Percentiles rank a stretch among this genome's conserved stretches.
These are phyloP conservation scores for Populus simonii DNA, from an alignment of 345 rosid genomes.

Conservation along the genomic window DNA sequence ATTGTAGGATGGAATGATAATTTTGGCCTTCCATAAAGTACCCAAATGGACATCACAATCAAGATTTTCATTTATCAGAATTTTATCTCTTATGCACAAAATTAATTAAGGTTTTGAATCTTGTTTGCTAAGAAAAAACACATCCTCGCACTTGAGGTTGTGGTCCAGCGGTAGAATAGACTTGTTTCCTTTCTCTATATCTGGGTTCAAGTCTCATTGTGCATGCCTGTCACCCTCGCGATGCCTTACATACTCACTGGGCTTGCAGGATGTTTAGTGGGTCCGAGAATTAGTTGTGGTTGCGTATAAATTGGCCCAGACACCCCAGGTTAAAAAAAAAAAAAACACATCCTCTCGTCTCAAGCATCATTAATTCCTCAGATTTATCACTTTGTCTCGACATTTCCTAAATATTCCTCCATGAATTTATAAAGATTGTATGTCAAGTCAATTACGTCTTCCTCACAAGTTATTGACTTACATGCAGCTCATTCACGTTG, in stretches of 20 bases:
- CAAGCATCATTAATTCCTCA: background rate
- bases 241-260: too few species aligned
- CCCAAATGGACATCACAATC: background rate
- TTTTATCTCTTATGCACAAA: background rate
- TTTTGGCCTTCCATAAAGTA: background rate
- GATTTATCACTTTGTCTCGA: background rate
- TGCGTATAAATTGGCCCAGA: too few species aligned
- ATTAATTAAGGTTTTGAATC: background rate
- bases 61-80: background rate
- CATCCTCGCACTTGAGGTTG: too few species aligned
- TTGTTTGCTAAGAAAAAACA: background rate
- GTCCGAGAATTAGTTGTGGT: too few species aligned
- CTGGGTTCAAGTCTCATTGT: too few species aligned
- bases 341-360: background rate
- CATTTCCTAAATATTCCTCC: background rate
- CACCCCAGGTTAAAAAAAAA: too few species aligned
- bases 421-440: background rate
- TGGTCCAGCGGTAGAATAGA: too few species aligned
- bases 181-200: too few species aligned
- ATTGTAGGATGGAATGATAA: background rate
- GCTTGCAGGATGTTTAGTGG: too few species aligned
- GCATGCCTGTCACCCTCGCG: too few species aligned
- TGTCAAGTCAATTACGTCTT: conserved; percentile 5
- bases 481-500: too few species aligned
- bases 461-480: too few species aligned